These are phyloP conservation scores for Auricularia cornea DNA, from an alignment of 768 basidiomycete species.

Conservation along the genomic window DNA sequence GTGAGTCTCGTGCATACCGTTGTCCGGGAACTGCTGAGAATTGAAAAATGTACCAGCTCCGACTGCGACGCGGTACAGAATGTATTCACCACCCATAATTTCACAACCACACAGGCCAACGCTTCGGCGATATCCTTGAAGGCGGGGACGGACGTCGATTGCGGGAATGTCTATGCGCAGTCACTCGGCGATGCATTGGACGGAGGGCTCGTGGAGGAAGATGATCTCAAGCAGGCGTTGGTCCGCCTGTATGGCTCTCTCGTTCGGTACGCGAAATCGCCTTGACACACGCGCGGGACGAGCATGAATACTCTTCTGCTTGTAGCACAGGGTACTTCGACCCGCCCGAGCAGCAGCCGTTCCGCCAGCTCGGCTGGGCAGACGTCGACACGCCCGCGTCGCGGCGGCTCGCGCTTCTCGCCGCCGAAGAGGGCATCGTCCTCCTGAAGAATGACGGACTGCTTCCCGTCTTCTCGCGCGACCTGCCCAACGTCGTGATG, in stretches of 20 bases:
- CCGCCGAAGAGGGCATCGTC: constrained; percentile 47
- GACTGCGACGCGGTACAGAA: constrained; percentile 50
- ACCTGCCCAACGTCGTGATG: constrained; percentile 33
- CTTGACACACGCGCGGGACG: too few relatives aligned
- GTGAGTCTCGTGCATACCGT: background rate
- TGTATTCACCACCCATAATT: constrained; percentile 44
- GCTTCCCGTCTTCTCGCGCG: constrained; percentile 28
- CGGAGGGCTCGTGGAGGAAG: constrained; percentile 37
- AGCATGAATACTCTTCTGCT: too few relatives aligned
- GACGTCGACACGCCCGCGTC: constrained; percentile 41
- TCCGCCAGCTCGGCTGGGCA: constrained; percentile 39
- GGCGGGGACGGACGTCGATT: constrained; percentile 49
- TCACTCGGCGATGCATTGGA: constrained; percentile 42
- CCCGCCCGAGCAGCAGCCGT: constrained; percentile 40
- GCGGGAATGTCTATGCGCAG: constrained; percentile 38
- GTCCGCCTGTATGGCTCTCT: constrained; percentile 45
- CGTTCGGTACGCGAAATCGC: constrained; percentile 33
- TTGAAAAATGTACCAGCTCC: constrained; percentile 41
- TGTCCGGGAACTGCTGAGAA: background rate
- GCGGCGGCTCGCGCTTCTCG: constrained; percentile 40
- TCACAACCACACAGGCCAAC: constrained; percentile 33
- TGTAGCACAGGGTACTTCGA: constrained; percentile 51
- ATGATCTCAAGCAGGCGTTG: constrained; percentile 36
- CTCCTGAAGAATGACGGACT: constrained; percentile 57
- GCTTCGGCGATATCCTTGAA: constrained; percentile 43